Evolutionary conservation across 257 asterid species (phyloP).

Genomic region (Vinca minor): DNA sequence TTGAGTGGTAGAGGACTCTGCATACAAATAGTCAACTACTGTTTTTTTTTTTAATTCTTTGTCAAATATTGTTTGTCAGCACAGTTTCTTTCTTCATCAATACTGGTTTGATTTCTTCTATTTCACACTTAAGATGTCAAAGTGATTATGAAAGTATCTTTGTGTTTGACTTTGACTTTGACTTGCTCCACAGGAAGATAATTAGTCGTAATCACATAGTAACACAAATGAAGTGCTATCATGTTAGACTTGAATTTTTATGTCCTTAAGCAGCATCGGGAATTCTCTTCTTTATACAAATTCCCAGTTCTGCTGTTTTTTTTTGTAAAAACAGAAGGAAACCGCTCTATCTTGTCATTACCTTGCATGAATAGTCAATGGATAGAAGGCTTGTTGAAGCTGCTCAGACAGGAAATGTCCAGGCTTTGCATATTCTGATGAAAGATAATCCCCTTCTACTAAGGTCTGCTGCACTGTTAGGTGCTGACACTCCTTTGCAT

Average conservation of each 20-base stretch:
- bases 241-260: neutral
- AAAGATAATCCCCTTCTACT: slow-evolving; percentile 17
- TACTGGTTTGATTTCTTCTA: neutral
- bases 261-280: neutral
- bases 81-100: neutral
- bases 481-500: slow-evolving; percentile 24
- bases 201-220: neutral
- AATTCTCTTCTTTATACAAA: neutral
- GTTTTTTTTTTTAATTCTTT: neutral
- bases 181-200: neutral
- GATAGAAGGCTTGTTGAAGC: slow-evolving; percentile 9
- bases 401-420: slow-evolving; percentile 12
- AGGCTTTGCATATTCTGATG: slow-evolving; percentile 14
- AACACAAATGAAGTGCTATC: neutral
- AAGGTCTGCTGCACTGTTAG: neutral
- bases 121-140: neutral
- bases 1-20: neutral
- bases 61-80: neutral
- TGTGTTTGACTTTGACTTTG: neutral
- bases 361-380: neutral
- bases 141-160: neutral
- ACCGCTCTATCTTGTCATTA: neutral
- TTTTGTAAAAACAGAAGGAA: neutral
- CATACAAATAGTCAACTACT: neutral
- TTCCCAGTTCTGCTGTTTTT: neutral